Percentiles rank a stretch among this genome's conserved stretches.
Evolutionary conservation across 495 filamentous ascomycete species (phyloP).

Genomic region (Aspergillus cavernicola): DNA sequence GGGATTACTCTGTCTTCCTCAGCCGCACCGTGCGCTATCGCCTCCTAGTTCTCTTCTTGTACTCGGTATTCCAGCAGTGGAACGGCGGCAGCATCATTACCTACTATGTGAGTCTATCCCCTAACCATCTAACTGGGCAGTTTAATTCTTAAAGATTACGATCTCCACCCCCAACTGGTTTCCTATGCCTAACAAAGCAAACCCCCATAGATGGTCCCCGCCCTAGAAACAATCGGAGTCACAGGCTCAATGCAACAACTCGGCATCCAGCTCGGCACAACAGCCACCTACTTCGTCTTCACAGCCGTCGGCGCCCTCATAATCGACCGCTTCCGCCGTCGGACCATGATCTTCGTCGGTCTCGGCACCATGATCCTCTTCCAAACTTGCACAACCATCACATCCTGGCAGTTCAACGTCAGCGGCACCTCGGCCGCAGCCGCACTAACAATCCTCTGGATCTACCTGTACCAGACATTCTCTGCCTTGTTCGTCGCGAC

Average conservation of each 20-base stretch:
- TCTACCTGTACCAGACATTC: slow-evolving; percentile 42
- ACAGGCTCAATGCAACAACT: slow-evolving; percentile 26
- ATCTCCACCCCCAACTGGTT: too few relatives aligned
- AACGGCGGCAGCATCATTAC: slow-evolving; percentile 42
- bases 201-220: slow-evolving; percentile 30
- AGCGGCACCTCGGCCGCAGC: slow-evolving; percentile 22
- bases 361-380: slow-evolving; percentile 36
- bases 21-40: slow-evolving; percentile 32
- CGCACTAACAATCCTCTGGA: slow-evolving; percentile 35
- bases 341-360: slow-evolving; percentile 36
- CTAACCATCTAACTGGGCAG: too few relatives aligned
- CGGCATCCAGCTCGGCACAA: slow-evolving; percentile 37
- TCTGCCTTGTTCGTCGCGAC: slow-evolving; percentile 37
- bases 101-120: slow-evolving; percentile 27
- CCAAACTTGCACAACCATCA: slow-evolving; percentile 38
- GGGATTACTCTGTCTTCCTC: slow-evolving; percentile 40
- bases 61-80: slow-evolving; percentile 44
- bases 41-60: slow-evolving; percentile 34
- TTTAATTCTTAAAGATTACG: too few relatives aligned
- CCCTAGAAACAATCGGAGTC: slow-evolving; percentile 34
- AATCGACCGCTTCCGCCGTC: slow-evolving; percentile 34
- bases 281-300: slow-evolving; percentile 38
- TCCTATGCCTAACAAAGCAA: background rate
- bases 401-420: slow-evolving; percentile 35
- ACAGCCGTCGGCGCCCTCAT: slow-evolving; percentile 35